Base-by-base conservation (phyloP, 257 asterid species). In the Misopates orontium region DNA sequence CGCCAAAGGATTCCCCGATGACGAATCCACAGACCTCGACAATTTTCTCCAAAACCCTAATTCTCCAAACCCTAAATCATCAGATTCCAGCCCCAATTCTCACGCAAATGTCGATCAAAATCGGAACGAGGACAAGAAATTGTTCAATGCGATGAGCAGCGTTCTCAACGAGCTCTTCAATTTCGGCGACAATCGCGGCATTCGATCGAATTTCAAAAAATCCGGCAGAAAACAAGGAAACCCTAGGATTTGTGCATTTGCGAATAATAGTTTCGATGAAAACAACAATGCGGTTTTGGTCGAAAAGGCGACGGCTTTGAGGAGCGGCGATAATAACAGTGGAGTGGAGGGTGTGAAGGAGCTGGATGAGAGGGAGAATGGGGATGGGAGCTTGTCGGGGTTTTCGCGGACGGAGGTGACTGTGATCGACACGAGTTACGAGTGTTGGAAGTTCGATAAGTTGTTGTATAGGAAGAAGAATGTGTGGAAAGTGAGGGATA, bases 371-470 rank as follows among this genome's bases (percentile, higher is more conserved):
- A 63, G 45, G 23, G 85, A 66, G 76, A 36, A 74, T 19, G 79
- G 59, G 28, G 75, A 75, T 56, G 69, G 25, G n/a, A 73, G 66
- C 75, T 72, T 85, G 71, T 65, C 81, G 7, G 95, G 92, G n/a
- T 92, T 85, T 66, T 89, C 98, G 1, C 74, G 83, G 56, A 85
- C 95, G 0, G 98, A 89, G 77, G 98, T 92, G 1, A 82, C 86
- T 22, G 91, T 92, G 45, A 92, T 92, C 3, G 98, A 92, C 70
- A 89, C 97, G 20, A 92, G 98, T 80, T 89, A 74, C 59, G 82
- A 84, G 64, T 71, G 72, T 23, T 89, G 98, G 96, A 93, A 93
- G 60, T 89, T 84, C 36, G 98, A 93, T 75, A 92, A 89, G 75
- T 52, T 93, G 73, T 66, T 93, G 79, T 84, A 68, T 69, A 80